Conservation (phyloP, 371 early-diverging fungal genomes). For the Mucor plumbeus region DNA sequence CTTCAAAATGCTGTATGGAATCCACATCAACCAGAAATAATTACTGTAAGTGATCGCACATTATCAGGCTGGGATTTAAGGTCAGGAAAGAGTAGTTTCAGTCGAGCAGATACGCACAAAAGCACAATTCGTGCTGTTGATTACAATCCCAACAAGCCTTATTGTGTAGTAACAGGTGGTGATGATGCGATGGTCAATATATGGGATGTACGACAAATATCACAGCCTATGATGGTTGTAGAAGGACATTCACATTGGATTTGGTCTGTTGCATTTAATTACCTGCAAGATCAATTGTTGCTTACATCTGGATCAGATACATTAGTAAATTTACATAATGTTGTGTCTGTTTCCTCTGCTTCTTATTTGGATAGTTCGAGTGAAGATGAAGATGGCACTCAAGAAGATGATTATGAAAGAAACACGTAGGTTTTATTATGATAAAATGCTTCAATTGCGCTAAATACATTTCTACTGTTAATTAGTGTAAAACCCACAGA, state of each 20-base stretch:
- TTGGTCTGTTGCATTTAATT: conserved; percentile 84
- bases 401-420: conserved; percentile 7
- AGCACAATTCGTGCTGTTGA: conserved; percentile 76
- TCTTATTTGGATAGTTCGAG: conserved; percentile 51
- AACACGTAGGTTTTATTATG: conserved; percentile 5
- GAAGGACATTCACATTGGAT: conserved; percentile 90
- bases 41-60: conserved; percentile 59
- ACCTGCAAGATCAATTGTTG: conserved; percentile 88
- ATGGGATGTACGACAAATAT: conserved; percentile 80
- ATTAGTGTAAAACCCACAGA: conserved; percentile 67
- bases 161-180: conserved; percentile 82
- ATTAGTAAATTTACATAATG: conserved; percentile 82
- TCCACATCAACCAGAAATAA: conserved; percentile 67
- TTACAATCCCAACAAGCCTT: conserved; percentile 85
- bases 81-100: conserved; percentile 48
- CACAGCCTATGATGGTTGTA: conserved; percentile 61
- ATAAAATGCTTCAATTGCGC: neutral
- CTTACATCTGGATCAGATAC: conserved; percentile 86
- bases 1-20: conserved; percentile 74
- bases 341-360: conserved; percentile 83
- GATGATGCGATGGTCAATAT: conserved; percentile 84
- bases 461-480: neutral
- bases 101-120: conserved; percentile 64
- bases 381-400: conserved; percentile 30
- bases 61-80: conserved; percentile 80